phyloP scores from a whole-genome alignment of 1,139 yeast genomes.

The Pichia terricola region DNA sequence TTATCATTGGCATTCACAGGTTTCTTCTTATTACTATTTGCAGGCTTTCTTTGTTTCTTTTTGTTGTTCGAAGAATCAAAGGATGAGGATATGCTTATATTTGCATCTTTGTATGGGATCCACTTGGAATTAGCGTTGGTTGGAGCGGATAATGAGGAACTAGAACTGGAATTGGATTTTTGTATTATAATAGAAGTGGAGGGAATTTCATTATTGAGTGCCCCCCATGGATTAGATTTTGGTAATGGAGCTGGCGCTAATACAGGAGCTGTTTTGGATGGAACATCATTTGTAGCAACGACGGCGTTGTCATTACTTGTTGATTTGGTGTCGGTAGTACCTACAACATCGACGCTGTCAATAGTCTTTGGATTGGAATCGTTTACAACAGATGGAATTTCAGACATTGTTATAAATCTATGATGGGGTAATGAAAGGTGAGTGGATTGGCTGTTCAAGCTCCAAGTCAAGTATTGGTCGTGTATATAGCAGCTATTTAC shows the following conservation, averaged over 20 bases:
- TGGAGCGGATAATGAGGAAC: background rate
- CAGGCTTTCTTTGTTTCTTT: slow-evolving; percentile 1
- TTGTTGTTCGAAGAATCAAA: slow-evolving; percentile 1
- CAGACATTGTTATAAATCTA: too few species aligned
- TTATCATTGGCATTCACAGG: background rate
- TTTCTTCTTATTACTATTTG: background rate
- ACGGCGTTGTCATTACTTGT: too few species aligned
- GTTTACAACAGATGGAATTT: too few species aligned
- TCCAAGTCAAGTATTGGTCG: too few species aligned
- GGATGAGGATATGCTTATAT: slow-evolving; percentile 2
- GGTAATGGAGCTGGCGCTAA: slow-evolving; percentile 70
- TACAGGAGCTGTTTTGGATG: background rate
- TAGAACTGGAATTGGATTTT: background rate
- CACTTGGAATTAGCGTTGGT: slow-evolving; percentile 6
- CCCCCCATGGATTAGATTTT: slow-evolving; percentile 61
- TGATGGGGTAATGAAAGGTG: too few species aligned
- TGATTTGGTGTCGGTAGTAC: too few species aligned
- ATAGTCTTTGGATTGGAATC: too few species aligned
- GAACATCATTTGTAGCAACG: background rate
- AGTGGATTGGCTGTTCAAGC: too few species aligned
- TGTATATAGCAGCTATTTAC: too few species aligned
- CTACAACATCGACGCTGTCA: too few species aligned
- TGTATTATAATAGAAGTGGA: slow-evolving; percentile 7
- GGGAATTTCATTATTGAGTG: slow-evolving; percentile 10
- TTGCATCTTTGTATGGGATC: slow-evolving; percentile 12